phyloP scores from a whole-genome alignment of 257 asterid species.

The Datura wrightii region DNA sequence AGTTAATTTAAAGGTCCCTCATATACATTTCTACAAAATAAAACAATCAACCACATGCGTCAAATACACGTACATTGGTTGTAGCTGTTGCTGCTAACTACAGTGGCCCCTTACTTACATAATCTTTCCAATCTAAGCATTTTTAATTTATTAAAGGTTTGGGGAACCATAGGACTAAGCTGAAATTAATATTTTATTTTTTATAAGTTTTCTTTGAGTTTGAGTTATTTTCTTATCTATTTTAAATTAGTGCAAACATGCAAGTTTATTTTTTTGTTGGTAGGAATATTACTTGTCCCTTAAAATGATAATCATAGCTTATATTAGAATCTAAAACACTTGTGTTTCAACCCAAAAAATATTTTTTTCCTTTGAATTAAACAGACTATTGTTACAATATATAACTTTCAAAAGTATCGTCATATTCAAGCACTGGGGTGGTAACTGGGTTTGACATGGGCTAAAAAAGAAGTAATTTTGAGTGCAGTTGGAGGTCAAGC shows the following conservation, averaged over 20 bases:
- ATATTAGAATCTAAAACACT: background rate
- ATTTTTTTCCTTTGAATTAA: background rate
- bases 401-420: slow-evolving; percentile 55
- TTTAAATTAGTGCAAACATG: background rate
- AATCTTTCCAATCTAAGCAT: background rate
- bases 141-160: background rate
- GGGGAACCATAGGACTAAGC: background rate
- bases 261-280: background rate
- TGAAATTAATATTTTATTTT: background rate
- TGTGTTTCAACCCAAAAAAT: background rate
- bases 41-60: too few relatives aligned
- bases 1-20: too few relatives aligned
- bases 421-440: slow-evolving; percentile 60
- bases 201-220: background rate
- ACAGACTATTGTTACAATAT: slow-evolving; percentile 56
- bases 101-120: background rate
- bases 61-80: too few relatives aligned
- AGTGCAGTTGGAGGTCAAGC: slow-evolving; percentile 54
- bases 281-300: background rate
- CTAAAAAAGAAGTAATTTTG: slow-evolving; percentile 62
- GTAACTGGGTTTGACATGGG: slow-evolving; percentile 66
- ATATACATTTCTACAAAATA: too few relatives aligned
- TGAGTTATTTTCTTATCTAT: background rate
- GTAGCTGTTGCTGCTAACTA: too few relatives aligned
- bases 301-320: background rate